Conservation (phyloP, 148 eudicot genomes). For the Polygonum maritimum region DNA sequence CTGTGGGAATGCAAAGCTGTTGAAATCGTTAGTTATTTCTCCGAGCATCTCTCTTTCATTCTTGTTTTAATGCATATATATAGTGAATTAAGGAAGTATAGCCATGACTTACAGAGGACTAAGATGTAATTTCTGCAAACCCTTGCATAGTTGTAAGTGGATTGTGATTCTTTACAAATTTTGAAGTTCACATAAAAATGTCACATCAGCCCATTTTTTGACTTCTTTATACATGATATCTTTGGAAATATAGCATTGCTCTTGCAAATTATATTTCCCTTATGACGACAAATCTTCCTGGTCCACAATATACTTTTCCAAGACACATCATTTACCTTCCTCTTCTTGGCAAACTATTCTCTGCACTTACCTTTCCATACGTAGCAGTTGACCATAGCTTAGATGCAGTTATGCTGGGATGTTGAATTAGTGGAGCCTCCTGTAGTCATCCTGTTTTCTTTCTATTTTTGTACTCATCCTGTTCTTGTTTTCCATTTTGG, state of each 20-base stretch:
- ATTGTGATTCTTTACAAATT: background rate
- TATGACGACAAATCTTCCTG: background rate
- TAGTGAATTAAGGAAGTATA: background rate
- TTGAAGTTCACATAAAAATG: background rate
- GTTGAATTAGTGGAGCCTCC: background rate
- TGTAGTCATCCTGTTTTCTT: conserved; percentile 4
- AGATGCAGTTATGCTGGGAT: background rate
- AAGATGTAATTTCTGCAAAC: background rate
- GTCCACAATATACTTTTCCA: background rate
- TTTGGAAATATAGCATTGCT: background rate
- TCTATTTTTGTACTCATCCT: background rate
- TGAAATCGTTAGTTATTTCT: background rate
- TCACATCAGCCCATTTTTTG: background rate
- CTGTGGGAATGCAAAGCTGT: background rate
- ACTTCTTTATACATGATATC: background rate
- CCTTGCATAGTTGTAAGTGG: background rate
- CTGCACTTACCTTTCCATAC: background rate
- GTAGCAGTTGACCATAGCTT: background rate
- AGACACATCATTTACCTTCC: background rate
- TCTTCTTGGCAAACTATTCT: background rate
- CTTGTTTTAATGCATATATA: background rate
- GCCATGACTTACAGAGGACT: background rate
- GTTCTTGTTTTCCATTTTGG: conserved; percentile 12
- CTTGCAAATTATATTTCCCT: background rate
- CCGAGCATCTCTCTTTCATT: background rate